Percentiles rank a stretch among this genome's conserved stretches.
Evolutionary conservation across 2,329 filamentous ascomycete genomes (phyloP).

Genomic region (Exophiala alcalophila): DNA sequence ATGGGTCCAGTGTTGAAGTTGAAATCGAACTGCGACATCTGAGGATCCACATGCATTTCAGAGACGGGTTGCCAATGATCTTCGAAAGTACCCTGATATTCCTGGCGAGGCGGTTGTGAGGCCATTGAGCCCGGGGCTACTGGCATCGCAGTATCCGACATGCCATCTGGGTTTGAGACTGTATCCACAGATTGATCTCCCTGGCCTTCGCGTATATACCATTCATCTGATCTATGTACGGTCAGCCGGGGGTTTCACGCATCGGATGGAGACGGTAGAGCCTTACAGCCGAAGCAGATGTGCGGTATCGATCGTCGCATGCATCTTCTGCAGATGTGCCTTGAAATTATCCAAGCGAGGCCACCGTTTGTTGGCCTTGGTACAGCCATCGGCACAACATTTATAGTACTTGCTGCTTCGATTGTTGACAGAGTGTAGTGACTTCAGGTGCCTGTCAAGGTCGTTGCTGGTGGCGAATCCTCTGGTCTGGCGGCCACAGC

Average conservation of each 20-base stretch:
- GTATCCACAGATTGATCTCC: constrained; percentile 3
- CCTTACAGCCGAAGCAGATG: constrained; percentile 50
- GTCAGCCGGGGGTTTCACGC: constrained; percentile 8
- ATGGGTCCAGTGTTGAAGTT: constrained; percentile 2
- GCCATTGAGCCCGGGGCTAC: no score
- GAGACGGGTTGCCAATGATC: no score
- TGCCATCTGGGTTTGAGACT: constrained; percentile 1
- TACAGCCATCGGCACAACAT: constrained; percentile 59
- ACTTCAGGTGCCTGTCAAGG: constrained; percentile 72
- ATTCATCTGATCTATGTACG: constrained; percentile 35
- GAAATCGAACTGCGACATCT: constrained; percentile 5
- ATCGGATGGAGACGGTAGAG: neutral
- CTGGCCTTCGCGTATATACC: constrained; percentile 34
- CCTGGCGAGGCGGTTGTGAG: no score
- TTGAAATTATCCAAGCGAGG: constrained; percentile 83
- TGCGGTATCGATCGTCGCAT: constrained; percentile 48
- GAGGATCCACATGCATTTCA: neutral
- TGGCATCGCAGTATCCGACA: constrained; percentile 1
- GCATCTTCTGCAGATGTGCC: constrained; percentile 70
- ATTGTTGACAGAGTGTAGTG: constrained; percentile 59
- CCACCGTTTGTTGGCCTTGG: constrained; percentile 66
- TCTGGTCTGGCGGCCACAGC: constrained; percentile 55
- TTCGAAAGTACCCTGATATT: no score
- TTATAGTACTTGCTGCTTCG: constrained; percentile 51
- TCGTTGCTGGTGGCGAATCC: constrained; percentile 82